These are phyloP conservation scores for Aspergillus olivimuriae DNA, from an alignment of 495 filamentous ascomycete genomes.

Conservation along the genomic window DNA sequence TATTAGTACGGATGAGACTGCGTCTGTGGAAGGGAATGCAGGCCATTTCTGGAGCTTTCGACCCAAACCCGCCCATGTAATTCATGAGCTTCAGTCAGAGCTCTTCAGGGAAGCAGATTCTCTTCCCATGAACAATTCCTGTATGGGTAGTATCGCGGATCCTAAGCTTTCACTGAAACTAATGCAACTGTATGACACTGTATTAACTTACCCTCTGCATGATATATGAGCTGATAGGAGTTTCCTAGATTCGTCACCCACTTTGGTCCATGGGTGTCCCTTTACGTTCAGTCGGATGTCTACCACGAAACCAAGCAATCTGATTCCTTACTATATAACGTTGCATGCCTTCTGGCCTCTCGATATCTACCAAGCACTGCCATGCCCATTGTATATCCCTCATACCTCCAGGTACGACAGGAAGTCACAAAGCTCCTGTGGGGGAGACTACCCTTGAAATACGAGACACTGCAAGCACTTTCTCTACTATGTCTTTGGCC, in stretches of 20 bases:
- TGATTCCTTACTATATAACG: slow-evolving; percentile 34
- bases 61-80: slow-evolving; percentile 31
- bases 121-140: slow-evolving; percentile 17
- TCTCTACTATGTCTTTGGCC: slow-evolving; percentile 34
- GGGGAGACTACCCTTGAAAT: slow-evolving; percentile 26
- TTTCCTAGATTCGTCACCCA: slow-evolving; percentile 30
- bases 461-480: slow-evolving; percentile 32
- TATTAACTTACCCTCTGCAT: not conserved
- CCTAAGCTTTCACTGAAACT: slow-evolving; percentile 31
- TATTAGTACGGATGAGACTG: slow-evolving; percentile 21
- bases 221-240: not conserved
- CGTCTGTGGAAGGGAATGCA: slow-evolving; percentile 12
- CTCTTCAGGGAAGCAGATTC: slow-evolving; percentile 26
- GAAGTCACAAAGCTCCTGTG: slow-evolving; percentile 28
- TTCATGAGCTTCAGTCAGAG: slow-evolving; percentile 32
- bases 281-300: slow-evolving; percentile 23
- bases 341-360: slow-evolving; percentile 34
- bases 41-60: slow-evolving; percentile 14
- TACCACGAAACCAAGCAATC: slow-evolving; percentile 20
- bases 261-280: slow-evolving; percentile 32
- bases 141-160: slow-evolving; percentile 28
- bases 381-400: slow-evolving; percentile 23
- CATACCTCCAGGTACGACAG: slow-evolving; percentile 32
- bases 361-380: slow-evolving; percentile 33
- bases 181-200: slow-evolving; percentile 25